These are phyloP conservation scores for Melampsora medusae DNA, from an alignment of 1,284 basidiomycete species.

Conservation along the genomic window DNA sequence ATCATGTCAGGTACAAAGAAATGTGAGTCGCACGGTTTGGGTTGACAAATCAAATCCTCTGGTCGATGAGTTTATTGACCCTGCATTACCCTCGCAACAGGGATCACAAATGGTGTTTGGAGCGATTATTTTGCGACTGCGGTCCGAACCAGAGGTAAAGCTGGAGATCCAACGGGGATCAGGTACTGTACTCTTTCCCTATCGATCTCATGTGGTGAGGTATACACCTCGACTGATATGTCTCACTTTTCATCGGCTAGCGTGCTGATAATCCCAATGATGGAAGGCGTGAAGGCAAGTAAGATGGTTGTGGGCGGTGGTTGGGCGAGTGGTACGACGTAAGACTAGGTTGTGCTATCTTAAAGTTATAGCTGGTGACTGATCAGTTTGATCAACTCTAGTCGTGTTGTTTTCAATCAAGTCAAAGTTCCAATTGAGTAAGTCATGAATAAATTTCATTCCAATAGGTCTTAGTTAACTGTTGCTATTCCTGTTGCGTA, in stretches of 20 bases:
- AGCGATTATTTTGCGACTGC: conserved; percentile 43
- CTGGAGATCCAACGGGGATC: conserved; percentile 35
- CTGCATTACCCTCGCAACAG: background rate
- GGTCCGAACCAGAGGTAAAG: conserved; percentile 32
- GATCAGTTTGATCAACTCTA: conserved; percentile 10
- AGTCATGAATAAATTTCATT: background rate
- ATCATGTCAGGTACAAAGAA: conserved; percentile 32
- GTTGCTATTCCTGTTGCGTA: background rate
- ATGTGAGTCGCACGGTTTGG: conserved; percentile 16
- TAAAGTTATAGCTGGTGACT: background rate
- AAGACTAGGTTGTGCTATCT: background rate
- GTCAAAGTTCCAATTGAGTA: conserved; percentile 40
- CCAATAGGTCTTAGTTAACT: background rate
- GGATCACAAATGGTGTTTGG: conserved; percentile 44
- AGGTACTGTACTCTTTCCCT: conserved; percentile 15
- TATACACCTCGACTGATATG: background rate
- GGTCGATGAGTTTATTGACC: background rate
- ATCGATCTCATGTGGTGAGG: background rate
- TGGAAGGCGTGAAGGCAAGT: conserved; percentile 18
- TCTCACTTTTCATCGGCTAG: conserved; percentile 9
- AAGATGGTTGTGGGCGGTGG: conserved; percentile 36
- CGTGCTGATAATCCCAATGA: conserved; percentile 26
- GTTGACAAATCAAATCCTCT: background rate
- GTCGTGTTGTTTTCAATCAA: conserved; percentile 35
- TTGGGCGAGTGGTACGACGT: conserved; percentile 37